Evolutionary conservation across 257 asterid species (phyloP).

Genomic region (Osmanthus fragrans): DNA sequence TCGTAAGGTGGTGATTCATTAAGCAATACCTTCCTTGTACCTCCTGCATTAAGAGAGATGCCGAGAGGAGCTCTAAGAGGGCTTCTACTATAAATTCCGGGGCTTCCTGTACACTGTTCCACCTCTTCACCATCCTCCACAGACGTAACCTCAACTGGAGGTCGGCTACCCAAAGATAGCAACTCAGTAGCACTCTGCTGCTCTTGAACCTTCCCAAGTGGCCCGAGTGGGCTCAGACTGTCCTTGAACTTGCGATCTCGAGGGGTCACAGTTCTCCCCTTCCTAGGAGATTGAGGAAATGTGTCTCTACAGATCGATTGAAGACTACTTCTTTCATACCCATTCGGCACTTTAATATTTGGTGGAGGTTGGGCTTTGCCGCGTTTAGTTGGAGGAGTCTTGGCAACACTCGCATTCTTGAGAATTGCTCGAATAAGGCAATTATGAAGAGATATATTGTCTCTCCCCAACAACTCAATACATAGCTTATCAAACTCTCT

Average conservation of each 20-base stretch:
- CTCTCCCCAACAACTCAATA: conserved; percentile 52
- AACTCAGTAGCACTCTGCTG: conserved; percentile 70
- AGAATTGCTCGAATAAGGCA: conserved; percentile 51
- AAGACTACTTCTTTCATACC: conserved; percentile 42
- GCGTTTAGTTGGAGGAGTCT: conserved; percentile 49
- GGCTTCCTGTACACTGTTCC: conserved; percentile 60
- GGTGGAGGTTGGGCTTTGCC: conserved; percentile 31
- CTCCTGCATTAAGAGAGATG: conserved; percentile 37
- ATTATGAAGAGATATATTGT: conserved; percentile 62
- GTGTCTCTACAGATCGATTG: conserved; percentile 47
- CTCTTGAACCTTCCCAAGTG: conserved; percentile 49
- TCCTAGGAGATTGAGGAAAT: conserved; percentile 48
- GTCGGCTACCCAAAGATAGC: conserved; percentile 62
- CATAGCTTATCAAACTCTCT: conserved; percentile 63
- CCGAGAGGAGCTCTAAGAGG: conserved; percentile 74
- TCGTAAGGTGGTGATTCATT: conserved; percentile 33
- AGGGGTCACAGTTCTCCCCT: conserved; percentile 45
- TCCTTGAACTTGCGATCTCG: conserved; percentile 55
- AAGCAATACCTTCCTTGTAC: conserved; percentile 35
- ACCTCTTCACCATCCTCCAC: conserved; percentile 78
- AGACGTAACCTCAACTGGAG: conserved; percentile 62
- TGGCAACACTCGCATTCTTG: conserved; percentile 49
- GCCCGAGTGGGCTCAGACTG: conserved; percentile 52
- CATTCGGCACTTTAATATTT: conserved; percentile 42
- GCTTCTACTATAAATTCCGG: conserved; percentile 52